These are phyloP conservation scores for Fusarium algeriense DNA, from an alignment of 2,329 filamentous ascomycete genomes.

Conservation along the genomic window DNA sequence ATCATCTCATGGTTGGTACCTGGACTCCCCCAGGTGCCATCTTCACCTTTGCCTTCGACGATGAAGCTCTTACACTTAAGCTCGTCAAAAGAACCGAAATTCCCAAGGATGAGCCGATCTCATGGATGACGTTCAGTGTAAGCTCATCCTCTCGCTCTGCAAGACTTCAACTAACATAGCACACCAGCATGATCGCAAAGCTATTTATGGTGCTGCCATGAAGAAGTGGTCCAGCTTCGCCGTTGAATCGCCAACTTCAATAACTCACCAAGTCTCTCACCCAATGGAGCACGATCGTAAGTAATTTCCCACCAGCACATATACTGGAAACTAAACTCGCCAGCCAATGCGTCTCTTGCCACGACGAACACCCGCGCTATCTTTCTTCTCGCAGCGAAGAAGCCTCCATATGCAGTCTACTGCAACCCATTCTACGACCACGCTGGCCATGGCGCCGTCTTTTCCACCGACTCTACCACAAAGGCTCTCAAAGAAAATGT, in stretches of 20 bases:
- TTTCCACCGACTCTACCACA: conserved; percentile 65
- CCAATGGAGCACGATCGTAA: conserved; percentile 81
- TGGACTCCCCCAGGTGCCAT: conserved; percentile 93
- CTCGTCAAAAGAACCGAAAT: conserved; percentile 86
- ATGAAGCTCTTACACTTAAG: conserved; percentile 79
- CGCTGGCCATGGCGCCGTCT: conserved; percentile 85
- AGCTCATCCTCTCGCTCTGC: conserved; percentile 48
- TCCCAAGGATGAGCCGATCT: conserved; percentile 86
- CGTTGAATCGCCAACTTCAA: conserved; percentile 80
- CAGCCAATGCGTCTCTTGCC: conserved; percentile 74
- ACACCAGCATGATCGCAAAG: conserved; percentile 79
- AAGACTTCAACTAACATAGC: background rate
- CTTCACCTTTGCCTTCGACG: conserved; percentile 89
- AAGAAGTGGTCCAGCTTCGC: conserved; percentile 91
- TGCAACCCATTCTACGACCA: conserved; percentile 92
- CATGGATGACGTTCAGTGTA: conserved; percentile 93
- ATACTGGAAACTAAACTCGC: conserved; percentile 4
- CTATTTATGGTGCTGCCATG: conserved; percentile 91
- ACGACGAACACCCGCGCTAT: conserved; percentile 89
- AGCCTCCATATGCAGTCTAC: conserved; percentile 85
- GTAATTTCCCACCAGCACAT: conserved; percentile 46
- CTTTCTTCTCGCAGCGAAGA: conserved; percentile 83
- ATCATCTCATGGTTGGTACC: conserved; percentile 92
- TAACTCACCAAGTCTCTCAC: conserved; percentile 80
- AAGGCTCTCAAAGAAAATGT: conserved; percentile 73